phyloP scores from a whole-genome alignment of 2,329 filamentous ascomycete genomes.

The Penicillium aurantiogriseum region DNA sequence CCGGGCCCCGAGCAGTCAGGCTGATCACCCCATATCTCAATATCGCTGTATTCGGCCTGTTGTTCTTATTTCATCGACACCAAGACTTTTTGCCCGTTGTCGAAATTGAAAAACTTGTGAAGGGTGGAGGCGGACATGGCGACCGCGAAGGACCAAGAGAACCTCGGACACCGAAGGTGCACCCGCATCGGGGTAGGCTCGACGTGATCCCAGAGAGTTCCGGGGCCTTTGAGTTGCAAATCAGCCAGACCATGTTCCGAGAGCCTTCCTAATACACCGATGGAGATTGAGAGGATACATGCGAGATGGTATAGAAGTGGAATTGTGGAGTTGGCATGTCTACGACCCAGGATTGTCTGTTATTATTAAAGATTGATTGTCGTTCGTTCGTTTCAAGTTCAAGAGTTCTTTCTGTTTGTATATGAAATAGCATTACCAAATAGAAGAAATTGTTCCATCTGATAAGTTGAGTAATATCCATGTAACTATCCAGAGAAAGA shows the following conservation, averaged over 20 bases:
- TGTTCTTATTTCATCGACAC: slow-evolving; percentile 55
- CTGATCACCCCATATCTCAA: slow-evolving; percentile 66
- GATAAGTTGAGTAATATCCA: no score
- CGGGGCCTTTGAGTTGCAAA: slow-evolving; percentile 3
- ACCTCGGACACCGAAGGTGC: neutral
- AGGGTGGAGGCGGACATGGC: neutral
- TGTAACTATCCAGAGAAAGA: no score
- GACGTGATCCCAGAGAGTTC: neutral
- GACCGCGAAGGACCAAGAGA: neutral
- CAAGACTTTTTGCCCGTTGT: slow-evolving; percentile 22
- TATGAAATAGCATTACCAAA: neutral
- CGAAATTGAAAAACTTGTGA: neutral
- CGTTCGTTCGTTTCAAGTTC: neutral
- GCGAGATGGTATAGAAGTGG: neutral
- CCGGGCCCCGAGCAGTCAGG: slow-evolving; percentile 53
- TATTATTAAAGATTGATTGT: neutral
- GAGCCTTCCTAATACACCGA: neutral
- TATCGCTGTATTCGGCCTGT: slow-evolving; percentile 57
- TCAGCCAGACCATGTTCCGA: neutral
- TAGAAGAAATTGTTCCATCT: neutral
- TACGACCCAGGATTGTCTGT: neutral
- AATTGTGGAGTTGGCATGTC: neutral
- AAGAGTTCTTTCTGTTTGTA: neutral
- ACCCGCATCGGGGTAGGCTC: neutral
- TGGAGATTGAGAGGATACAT: neutral